Base-by-base conservation (phyloP, 371 early-diverging fungal species). In the Mortierella sp. region DNA sequence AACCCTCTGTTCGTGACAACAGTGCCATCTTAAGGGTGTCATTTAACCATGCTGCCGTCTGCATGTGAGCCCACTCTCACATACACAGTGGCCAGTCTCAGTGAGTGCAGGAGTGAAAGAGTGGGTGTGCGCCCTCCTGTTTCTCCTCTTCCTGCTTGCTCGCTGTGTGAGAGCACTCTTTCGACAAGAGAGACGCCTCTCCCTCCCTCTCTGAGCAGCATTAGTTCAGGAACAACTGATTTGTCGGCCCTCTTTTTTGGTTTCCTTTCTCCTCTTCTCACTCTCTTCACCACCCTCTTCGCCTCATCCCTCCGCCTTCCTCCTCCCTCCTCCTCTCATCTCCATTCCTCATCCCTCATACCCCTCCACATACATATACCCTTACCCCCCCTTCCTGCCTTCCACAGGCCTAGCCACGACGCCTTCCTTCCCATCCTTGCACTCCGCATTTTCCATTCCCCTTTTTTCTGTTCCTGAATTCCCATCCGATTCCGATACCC, bases 341-440 rank as follows among this genome's bases (percentile, higher is more conserved):
- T 37, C 43, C 21, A 61, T 19, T 16, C 70, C 34, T 34, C 71
- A 44, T 64, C 57, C 53, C 48, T 75, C 78, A 64, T 73, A 26
- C 69, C 59, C 40, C 71, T 10, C 46, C 43, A 2, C 48, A 31
- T 28, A 34, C 37, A 9, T 50, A 69, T 28, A 46, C 31, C 46
- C 44, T 31, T 67, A 4, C 50, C 51, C 57, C 51, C 43, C 64
- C 54, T 19, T 26, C 72, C 13, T 70, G 44, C 34, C 34, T 61
- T 40, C 53, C 73, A 51, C 71, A 48, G n/a, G 43, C n/a, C 61
- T 53, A 44, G 16, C 71, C 51, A 53, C 43, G 24, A 40, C 37
- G 8, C 71, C 26, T n/a, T 50, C 71, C 40, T 57, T 67, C 69
- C 53, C 37, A 2, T 9, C 50, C 61, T 40, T 16, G 34, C 34